phyloP scores from a whole-genome alignment of 169 alveolate genomes.

The Plasmodium gaboni region DNA sequence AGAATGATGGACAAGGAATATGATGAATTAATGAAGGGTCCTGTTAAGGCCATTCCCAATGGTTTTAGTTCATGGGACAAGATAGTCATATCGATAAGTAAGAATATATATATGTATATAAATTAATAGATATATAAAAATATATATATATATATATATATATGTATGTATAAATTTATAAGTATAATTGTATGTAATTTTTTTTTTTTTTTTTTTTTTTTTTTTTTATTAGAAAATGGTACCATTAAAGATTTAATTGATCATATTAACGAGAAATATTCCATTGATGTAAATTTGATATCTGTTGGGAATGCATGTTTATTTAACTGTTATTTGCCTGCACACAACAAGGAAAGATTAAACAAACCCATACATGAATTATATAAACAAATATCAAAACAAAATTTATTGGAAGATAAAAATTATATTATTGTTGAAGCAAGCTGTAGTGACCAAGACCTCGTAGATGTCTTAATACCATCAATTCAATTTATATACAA shows the following conservation, averaged over 20 bases:
- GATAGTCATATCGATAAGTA: conserved; percentile 89
- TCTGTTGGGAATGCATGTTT: conserved; percentile 93
- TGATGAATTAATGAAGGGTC: conserved; percentile 96
- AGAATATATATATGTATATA: conserved; percentile 79
- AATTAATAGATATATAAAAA: conserved; percentile 39
- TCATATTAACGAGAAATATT: conserved; percentile 78
- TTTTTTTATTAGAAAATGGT: conserved; percentile 80
- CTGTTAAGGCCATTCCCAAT: conserved; percentile 96
- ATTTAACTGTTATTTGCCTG: conserved; percentile 90
- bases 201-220: conserved; percentile 26
- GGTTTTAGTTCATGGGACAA: conserved; percentile 98
- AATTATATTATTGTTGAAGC: conserved; percentile 90
- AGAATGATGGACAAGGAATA: conserved; percentile 89
- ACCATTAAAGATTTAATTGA: conserved; percentile 82
- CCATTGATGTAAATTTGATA: conserved; percentile 90
- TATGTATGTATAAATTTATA: too few species aligned
- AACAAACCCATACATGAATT: conserved; percentile 82
- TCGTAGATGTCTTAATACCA: conserved; percentile 91
- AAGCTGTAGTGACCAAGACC: conserved; percentile 91
- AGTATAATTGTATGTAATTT: conserved; percentile 33
- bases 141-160: conserved; percentile 22
- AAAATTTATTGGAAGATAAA: conserved; percentile 77
- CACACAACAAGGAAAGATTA: conserved; percentile 87
- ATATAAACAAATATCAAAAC: conserved; percentile 80
- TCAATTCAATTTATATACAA: conserved; percentile 89